A percentile compares a stretch with the other conserved stretches of the same genome.
Conservation (phyloP, 225 moss, liverwort and hornwort species). For the Physcomitrellopsis africana region DNA sequence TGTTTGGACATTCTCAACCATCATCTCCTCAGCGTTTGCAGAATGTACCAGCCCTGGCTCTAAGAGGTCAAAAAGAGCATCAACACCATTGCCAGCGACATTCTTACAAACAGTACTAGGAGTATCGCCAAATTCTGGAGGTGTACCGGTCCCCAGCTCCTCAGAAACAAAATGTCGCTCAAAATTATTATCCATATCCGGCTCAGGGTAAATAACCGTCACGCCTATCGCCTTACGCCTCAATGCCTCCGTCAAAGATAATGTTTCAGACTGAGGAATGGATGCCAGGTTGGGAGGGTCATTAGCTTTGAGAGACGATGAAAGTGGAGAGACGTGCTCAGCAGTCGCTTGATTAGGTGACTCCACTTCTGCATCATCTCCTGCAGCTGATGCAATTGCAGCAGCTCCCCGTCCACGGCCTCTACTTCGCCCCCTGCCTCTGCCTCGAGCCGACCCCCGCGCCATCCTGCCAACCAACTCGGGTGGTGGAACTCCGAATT, state of each 20-base stretch:
- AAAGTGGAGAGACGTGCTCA: slow-evolving; percentile 36
- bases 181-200: slow-evolving; percentile 25
- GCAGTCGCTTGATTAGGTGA: slow-evolving; percentile 26
- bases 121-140: slow-evolving; percentile 18
- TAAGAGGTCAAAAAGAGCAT: not conserved
- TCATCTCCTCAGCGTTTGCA: slow-evolving; percentile 30
- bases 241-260: slow-evolving; percentile 18
- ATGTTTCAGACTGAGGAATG: slow-evolving; percentile 14
- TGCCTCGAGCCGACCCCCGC: slow-evolving; percentile 41
- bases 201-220: slow-evolving; percentile 31
- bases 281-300: slow-evolving; percentile 22
- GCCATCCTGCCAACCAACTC: slow-evolving; percentile 32
- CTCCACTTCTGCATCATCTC: slow-evolving; percentile 28
- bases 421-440: slow-evolving; percentile 47
- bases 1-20: slow-evolving; percentile 23
- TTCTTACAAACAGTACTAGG: not conserved
- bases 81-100: slow-evolving; percentile 31
- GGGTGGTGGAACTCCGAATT: no score
- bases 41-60: slow-evolving; percentile 19
- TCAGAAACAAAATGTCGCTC: slow-evolving; percentile 27
- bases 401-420: slow-evolving; percentile 48
- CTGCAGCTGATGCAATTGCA: slow-evolving; percentile 29
- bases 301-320: slow-evolving; percentile 27
- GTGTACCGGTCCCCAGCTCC: slow-evolving; percentile 12
- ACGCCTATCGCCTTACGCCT: slow-evolving; percentile 26